These are phyloP conservation scores for Talaromyces sp. DNA, from an alignment of 2,329 filamentous ascomycete genomes.

Conservation along the genomic window DNA sequence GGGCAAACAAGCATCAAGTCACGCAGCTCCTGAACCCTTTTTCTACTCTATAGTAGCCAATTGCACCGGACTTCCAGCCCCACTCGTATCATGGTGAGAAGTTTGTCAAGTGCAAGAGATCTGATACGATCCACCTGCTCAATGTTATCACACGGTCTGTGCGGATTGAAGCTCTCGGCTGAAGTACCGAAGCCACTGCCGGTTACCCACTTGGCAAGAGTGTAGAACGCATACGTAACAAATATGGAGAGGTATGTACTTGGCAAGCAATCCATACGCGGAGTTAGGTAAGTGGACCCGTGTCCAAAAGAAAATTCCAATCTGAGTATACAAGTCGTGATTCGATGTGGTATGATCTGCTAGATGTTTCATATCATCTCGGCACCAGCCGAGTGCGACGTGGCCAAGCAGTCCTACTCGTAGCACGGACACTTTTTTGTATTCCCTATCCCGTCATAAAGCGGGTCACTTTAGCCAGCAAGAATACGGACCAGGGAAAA, in stretches of 20 bases:
- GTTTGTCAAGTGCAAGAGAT: not conserved
- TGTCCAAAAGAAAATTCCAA: not conserved
- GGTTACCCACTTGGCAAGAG: constrained; percentile 1
- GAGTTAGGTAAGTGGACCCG: not conserved
- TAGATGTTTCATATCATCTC: not conserved
- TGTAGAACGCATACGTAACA: not conserved
- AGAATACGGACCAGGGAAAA: no score
- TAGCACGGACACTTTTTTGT: not conserved
- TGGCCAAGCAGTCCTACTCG: not conserved
- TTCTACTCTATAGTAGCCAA: no score
- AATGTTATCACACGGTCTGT: constrained; percentile 12
- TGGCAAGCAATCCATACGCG: not conserved
- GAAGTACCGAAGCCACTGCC: constrained; percentile 25
- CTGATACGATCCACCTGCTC: not conserved
- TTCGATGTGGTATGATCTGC: not conserved
- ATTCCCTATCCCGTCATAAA: no score
- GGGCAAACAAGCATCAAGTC: not conserved
- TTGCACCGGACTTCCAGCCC: no score
- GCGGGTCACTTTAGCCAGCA: not conserved
- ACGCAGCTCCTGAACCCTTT: not conserved
- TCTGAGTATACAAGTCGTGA: not conserved
- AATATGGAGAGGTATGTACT: not conserved
- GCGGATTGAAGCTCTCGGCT: constrained; percentile 12
- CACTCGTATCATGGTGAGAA: not conserved
- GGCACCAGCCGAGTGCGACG: constrained; percentile 1